phyloP scores from a whole-genome alignment of 2,329 filamentous ascomycete species.

The Hypocrella siamensis region DNA sequence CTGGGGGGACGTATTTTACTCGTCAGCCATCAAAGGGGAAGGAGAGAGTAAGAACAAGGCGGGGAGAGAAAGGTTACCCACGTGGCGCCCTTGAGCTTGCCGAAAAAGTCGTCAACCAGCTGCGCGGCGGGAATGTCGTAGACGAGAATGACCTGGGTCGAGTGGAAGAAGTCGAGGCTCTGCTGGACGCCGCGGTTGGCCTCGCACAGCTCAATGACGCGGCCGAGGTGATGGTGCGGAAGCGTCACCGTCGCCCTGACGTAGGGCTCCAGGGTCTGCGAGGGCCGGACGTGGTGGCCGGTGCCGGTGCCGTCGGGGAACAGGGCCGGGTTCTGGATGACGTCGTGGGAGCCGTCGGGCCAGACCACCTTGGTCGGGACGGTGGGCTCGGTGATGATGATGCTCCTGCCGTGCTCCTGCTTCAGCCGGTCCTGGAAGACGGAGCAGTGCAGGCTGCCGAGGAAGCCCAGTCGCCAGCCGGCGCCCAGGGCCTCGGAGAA shows the following conservation, averaged over 20 bases:
- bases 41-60: not conserved
- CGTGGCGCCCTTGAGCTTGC: conserved; percentile 82
- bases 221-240: conserved; percentile 85
- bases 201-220: conserved; percentile 91
- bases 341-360: conserved; percentile 57
- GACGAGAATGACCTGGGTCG: conserved; percentile 84
- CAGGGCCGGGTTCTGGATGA: conserved; percentile 73
- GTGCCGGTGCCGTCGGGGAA: conserved; percentile 61
- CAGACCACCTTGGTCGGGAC: conserved; percentile 82
- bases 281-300: conserved; percentile 25
- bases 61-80: conserved; percentile 10
- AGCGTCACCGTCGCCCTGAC: conserved; percentile 73
- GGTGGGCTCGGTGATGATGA: conserved; percentile 93
- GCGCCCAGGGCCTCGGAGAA: conserved; percentile 86
- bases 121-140: conserved; percentile 82
- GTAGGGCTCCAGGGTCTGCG: conserved; percentile 34
- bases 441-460: conserved; percentile 97
- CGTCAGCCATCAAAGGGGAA: not conserved
- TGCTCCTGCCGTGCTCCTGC: conserved; percentile 84
- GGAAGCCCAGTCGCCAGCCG: conserved; percentile 84
- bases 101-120: conserved; percentile 92
- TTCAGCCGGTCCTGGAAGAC: conserved; percentile 92
- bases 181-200: conserved; percentile 75
- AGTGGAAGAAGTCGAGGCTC: conserved; percentile 79
- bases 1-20: conserved; percentile 13